Evolutionary conservation across 805 yeast species (phyloP), one percentile per base, ranked within the genome.

Genomic region (Barnettozyma vustinii): DNA sequence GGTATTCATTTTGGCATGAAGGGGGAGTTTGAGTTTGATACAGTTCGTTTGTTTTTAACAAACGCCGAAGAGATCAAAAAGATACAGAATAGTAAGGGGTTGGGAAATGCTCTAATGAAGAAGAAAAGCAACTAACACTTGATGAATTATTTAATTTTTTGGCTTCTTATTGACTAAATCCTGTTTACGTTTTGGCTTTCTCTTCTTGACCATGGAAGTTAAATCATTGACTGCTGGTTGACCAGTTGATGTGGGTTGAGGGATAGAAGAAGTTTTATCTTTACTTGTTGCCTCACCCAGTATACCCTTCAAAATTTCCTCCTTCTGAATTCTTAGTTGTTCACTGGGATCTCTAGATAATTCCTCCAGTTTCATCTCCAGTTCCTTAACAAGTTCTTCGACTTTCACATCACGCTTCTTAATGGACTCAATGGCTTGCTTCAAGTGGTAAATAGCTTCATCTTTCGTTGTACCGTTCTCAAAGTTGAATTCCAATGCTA

Each of bases 401-500:
- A 61, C 65, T 8, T 61, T 59, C 42, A 69, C 68, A 44, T 74
- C 68, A 54, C 76, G 61, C 54, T 53, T 57, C 59, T 68, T 69
- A 46, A 78, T 78, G 57, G 75, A 70, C 39, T 64, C 71, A 21
- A 75, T 71, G 39, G 96, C 85, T 49, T 68, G 64, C 37, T 70
- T 62, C 63, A 83, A 72, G 43, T 84, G 79, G 1, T 73, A 72
- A 4, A 79, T 72, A 8, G 89, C 86, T 54, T 72, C 68, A 8
- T 64, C 60, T 47, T 77, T 75, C 57, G 75, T 69, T 0, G 57
- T 55, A 0, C 74, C 72, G 54, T 75, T 76, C 40, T 78, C 86
- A n/a, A 73, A 73, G 49, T 77, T 35, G 56, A 86, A 84, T 58
- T 90, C 97, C 49, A 79, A 69, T 0, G 96, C 94, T 44, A 89